Evolutionary conservation across 2,329 filamentous ascomycete genomes (phyloP), one percentile per base, ranked within the genome.

Genomic region (Dactylellina haptotyla): DNA sequence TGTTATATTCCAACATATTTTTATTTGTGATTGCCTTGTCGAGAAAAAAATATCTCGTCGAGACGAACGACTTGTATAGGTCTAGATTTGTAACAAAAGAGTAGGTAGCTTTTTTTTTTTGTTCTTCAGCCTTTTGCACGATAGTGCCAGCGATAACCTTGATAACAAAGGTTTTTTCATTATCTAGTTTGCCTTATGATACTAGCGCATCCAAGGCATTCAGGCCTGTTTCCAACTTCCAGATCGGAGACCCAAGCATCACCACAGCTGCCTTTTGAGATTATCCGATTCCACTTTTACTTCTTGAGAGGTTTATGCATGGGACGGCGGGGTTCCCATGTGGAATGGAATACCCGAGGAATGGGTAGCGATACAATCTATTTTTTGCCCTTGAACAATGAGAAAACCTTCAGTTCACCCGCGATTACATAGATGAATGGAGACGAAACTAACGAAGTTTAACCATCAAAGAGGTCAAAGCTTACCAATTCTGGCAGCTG

Each of bases 401-500:
- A 20, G 45, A 10, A 10, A 3, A 3, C 3, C 12, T 5, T 41
- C 37, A n/a, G n/a, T n/a, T n/a, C n/a, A n/a, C n/a, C n/a, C n/a
- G n/a, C n/a, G n/a, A n/a, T n/a, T 18, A n/a, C 16, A 23, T 20
- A 20, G 4, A 12, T 20, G 23, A 6, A 4, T 41, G 6, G 37
- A 45, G 41, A 45, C 20, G 23, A 43, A 43, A 43, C 10, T 4
- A 43, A 4, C 10, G 4, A 4, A 16, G 39, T 4, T 14, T 41
- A 16, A 3, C 4, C 37, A 41, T n/a, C n/a, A 6, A 25, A 50
- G 45, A 61, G 64, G 64, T 62, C 64, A 62, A 65, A 65, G 53
- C 67, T 72, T 72, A 53, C 67, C 59, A 18, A 54, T 65, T 72
- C 34, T 45, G 67, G 67, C 53, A 72, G 67, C 66, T 64, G 67